Base-by-base conservation (phyloP, 1,284 basidiomycete species). In the Moesziomyces globuligerus region DNA sequence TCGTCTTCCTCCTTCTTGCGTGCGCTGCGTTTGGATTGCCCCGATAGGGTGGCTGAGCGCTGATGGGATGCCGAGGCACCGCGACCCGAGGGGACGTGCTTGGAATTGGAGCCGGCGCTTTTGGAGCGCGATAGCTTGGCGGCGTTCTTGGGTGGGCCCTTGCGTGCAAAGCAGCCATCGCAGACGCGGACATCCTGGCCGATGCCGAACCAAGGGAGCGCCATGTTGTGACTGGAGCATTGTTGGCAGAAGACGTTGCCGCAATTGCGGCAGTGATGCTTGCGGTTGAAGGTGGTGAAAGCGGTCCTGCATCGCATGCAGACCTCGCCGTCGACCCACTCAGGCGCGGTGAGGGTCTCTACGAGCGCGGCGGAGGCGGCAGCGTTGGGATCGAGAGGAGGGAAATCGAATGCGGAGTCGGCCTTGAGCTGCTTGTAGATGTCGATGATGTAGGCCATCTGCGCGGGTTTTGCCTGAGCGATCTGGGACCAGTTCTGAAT, bases 211-310 rank as follows among this genome's bases (percentile, higher is more conserved):
- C 94, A 92, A 1, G 96, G 94, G 13, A 98, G 85, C 0, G 93
- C 85, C 84, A 93, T 88, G 2, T 86, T 86, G 83, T 93, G 92
- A 37, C 90, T 90, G 1, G 93, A 94, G 83, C 96, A 99, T 51
- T 89, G 87, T 64, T 95, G 93, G 83, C 97, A 94, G 80, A 97
- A 98, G 18, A 98, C 93, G 78, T 91, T 90, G 9, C 96, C 96
- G 83, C 96, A 99, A 83, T 98, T 98, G 8, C 96, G 89, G 83
- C 96, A 99, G 82, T 99, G 96, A 81, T 98, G 96, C 82, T 98
- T 98, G 58, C 96, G 89, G 81, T 97, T 98, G 38, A 94, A 97
- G 77, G 97, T 95, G 1, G 90, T 90, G 84, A 99, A 99, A 0
- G 91, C 83, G 0, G 91, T 90, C 20, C 96, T 88, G 83, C 96